A percentile compares a stretch with the other conserved stretches of the same genome.
Conservation (phyloP, 2,329 filamentous ascomycete genomes). For the Nothophaeocryptopus gaeumannii region DNA sequence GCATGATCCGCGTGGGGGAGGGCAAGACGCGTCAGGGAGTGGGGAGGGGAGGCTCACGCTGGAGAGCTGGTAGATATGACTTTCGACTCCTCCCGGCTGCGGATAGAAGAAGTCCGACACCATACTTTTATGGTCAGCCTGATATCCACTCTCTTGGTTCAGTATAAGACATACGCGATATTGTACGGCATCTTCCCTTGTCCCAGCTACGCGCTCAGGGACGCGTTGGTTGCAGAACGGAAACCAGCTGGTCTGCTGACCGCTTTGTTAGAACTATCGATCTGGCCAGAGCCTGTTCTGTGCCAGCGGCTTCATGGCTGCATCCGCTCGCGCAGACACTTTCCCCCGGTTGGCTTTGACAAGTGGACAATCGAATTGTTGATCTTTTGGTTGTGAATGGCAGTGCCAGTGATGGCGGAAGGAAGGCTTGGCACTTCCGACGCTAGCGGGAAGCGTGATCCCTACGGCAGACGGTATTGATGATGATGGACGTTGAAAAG, state of each 20-base stretch:
- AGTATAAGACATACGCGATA: slow-evolving; percentile 55
- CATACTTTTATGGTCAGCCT: slow-evolving; percentile 59
- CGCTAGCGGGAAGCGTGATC: too few species aligned
- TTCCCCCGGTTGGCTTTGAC: too few species aligned
- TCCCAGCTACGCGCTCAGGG: background rate
- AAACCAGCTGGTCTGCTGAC: too few species aligned
- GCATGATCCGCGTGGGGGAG: background rate
- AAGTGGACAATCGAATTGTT: too few species aligned
- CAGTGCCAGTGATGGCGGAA: too few species aligned
- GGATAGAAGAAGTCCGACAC: slow-evolving; percentile 99
- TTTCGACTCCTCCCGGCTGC: slow-evolving; percentile 90
- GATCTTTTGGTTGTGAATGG: too few species aligned
- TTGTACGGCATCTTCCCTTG: slow-evolving; percentile 61
- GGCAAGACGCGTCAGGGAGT: background rate
- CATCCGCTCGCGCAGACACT: background rate
- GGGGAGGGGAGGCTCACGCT: slow-evolving; percentile 49
- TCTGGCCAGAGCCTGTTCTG: slow-evolving; percentile 1
- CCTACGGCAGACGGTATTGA: too few species aligned
- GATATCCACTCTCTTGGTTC: too few species aligned
- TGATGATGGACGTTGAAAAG: too few species aligned
- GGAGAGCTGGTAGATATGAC: slow-evolving; percentile 96
- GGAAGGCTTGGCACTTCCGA: too few species aligned
- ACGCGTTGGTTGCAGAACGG: background rate
- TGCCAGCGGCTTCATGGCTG: slow-evolving; percentile 11
- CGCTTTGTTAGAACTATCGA: slow-evolving; percentile 8